Evolutionary conservation across 306 rosid genomes (phyloP).

Genomic region (Malus fusca): DNA sequence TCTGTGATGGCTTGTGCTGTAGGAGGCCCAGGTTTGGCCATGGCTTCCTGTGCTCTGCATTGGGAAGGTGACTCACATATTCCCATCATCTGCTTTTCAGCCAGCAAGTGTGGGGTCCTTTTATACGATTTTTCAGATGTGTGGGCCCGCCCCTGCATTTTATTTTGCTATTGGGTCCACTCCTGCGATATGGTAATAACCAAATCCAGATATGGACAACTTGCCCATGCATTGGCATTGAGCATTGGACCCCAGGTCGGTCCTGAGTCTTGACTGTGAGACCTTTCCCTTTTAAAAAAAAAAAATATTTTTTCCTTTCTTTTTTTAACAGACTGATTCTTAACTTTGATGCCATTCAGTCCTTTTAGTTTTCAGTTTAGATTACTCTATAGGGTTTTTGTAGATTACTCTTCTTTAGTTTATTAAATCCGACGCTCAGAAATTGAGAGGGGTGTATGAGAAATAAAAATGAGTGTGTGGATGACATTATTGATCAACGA

Average conservation of each 20-base stretch:
- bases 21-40: constrained; percentile 1
- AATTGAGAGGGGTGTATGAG: no score
- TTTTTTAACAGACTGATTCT: neutral
- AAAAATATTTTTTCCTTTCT: neutral
- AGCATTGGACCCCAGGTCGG: neutral
- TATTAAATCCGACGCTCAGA: no score
- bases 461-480: no score
- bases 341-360: neutral
- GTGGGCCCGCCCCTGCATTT: constrained; percentile 26
- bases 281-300: neutral
- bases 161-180: constrained; percentile 4
- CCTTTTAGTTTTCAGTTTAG: neutral
- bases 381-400: neutral
- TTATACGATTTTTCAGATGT: neutral
- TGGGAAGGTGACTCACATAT: constrained; percentile 19
- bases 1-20: neutral
- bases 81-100: constrained; percentile 45
- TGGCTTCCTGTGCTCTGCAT: constrained; percentile 13
- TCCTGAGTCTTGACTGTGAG: neutral
- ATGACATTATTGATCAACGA: neutral
- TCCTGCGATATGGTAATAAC: neutral
- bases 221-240: neutral
- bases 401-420: no score
- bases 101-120: constrained; percentile 6
- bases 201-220: neutral